Base-by-base conservation (phyloP, 1,284 basidiomycete species). In the Xerocomus nothofagi region DNA sequence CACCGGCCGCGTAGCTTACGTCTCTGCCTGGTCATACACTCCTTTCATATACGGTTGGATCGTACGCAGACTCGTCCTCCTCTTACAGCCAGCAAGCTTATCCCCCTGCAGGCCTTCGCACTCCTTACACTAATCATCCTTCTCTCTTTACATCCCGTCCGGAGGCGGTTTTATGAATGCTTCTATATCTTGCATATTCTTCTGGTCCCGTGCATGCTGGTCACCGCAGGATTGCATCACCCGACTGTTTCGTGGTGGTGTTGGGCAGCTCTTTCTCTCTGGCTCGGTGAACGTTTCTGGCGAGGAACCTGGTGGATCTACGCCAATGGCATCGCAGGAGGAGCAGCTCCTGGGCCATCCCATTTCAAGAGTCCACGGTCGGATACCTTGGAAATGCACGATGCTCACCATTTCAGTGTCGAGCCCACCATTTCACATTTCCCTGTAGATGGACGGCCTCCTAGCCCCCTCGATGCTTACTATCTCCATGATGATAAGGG, bases 181-280 rank as follows among this genome's bases (percentile, higher is more conserved):
- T 94, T 94, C 73, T 93, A 89, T 65, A 69, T 80, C 52, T 65
- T 81, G 3, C 91, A 94, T 62, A 63, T 93, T 44, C 61, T 86
- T 36, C 73, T 88, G 20, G 80, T 84, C 17, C 77, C 86, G 17
- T 60, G 78, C n/a, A 84, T 80, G 21, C 72, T 91, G 40, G 69
- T 82, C 39, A 73, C 79, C 47, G 75, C 81, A 2, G 83, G 80
- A 5, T 67, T 90, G 0, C 89, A 91, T 62, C 87, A 89, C 59
- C 83, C 86, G 3, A 76, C 80, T 3, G 71, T 86, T 47, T 81
- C 79, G 69, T 80, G 79, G 68, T 91, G 86, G 81, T 85, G 84
- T 58, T 85, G 80, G 67, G 74, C 73, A 10, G 81, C 88, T 0
- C 73, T 87, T 14, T 71, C 67, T 1, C 59, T 89, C 20, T 93